Base-by-base conservation (phyloP, 2,329 filamentous ascomycete genomes). In the Sporothrix sp. region DNA sequence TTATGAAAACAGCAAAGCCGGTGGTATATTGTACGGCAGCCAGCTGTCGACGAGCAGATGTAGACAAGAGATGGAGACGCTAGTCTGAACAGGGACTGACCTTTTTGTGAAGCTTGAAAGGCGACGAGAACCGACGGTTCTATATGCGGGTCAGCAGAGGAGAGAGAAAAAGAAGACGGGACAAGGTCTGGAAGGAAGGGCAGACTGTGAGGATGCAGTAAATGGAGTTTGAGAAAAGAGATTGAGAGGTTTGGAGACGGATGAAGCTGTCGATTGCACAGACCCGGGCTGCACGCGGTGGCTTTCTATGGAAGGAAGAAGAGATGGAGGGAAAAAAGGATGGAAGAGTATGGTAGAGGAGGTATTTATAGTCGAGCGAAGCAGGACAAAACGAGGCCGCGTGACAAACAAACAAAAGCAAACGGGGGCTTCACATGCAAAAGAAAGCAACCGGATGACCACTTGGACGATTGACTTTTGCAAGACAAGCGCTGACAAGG, bases 361-460 rank as follows among this genome's bases (percentile, higher is more conserved):
- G 38, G n/a, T 43, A 47, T 40, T 51, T 51, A 47, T 51, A 51
- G 8, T 51, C 16, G 18, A 38, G 33, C 13, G 14, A 23, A 11
- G 25, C 13, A 9, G 11, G 8, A 3, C 13, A 4, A 18, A 36
- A 16, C 3, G 28, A 33, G 40, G 16, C 36, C 7, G 8, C 13
- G 8, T 32, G 46, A 25, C 20, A 49, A 40, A 40, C 36, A 21
- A 16, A 23, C 7, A 13, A 25, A 44, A 23, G 11, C 27, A 14
- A 33, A 42, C 7, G n/a, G 7, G 23, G 13, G n/a, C n/a, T n/a
- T 27, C 43, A 44, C 7, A 32, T 20, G 40, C 5, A 32, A 21
- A 44, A 10, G 8, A 16, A 25, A 9, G 25, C 3, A 21, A 7
- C 8, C 10, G 3, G 6, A 45, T 35, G 30, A n/a, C 14, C 4